Base-by-base conservation (phyloP, 352 stramenopile genomes). In the Globisporangium mamillatum region DNA sequence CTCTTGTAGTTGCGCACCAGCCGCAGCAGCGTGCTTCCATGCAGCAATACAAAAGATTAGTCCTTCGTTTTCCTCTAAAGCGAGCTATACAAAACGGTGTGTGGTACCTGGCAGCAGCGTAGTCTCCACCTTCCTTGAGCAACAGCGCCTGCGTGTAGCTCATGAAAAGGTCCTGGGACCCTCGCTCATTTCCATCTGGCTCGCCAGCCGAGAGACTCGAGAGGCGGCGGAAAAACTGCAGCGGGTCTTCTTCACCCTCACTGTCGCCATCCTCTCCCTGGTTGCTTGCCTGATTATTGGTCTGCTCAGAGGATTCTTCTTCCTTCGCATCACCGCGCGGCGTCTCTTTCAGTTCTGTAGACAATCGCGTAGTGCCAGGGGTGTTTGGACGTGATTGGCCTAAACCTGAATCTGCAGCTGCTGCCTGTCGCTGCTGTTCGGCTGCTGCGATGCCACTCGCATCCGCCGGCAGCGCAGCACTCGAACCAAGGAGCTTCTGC, bases 121-220 rank as follows among this genome's bases (percentile, higher is more conserved):
- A 86, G 12, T 81, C 62, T 22, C 63, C 66, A 6, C 70, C 62
- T 7, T 75, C 61, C 67, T 81, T 74, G 20, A 88, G 54, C 32
- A 84, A 52, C 64, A 90, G 70, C 20, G 82, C 80, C 22, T 81
- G 70, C 1, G 78, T 78, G 67, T 86, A 90, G 20, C 62, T 55
- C 52, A 73, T 62, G 48, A 74, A 81, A 10, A 75, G 59, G 9
- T 79, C 66, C 9, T 74, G 65, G 24, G 58, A 62, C 36, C 50
- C 58, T 52, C 58, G 48, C 38, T 52, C 58, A 25, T 44, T 29
- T 27, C 9, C 25, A 7, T 48, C 48, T 20, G 41, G 7, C 1
- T 50, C 41, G 1, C 41, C 41, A 50, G 41, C 41, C 25, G 50
- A 61, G 66, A 58, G 14, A 18, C 38, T 56, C 48, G 50, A 56